A percentile compares a stretch with the other conserved stretches of the same genome.
These are phyloP conservation scores for Begonia peltatifolia DNA, from an alignment of 306 rosid species.

Conservation along the genomic window DNA sequence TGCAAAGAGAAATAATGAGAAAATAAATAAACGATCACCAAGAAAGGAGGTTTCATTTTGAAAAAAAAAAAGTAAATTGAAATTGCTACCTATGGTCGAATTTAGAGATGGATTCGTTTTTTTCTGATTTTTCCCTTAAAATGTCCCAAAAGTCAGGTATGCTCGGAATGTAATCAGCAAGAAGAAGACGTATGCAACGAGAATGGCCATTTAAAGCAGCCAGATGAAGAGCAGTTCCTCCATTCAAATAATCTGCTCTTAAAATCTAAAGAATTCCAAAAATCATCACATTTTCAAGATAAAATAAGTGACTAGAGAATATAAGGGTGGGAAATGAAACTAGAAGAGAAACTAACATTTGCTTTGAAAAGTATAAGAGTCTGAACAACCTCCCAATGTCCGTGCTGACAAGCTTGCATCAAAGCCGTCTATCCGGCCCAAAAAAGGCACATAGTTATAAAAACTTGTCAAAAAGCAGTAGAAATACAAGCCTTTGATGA, in stretches of 20 bases:
- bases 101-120: conserved; percentile 29
- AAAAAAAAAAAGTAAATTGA: conserved; percentile 7
- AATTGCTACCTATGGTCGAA: conserved; percentile 49
- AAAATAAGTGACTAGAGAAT: neutral
- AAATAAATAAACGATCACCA: conserved; percentile 8
- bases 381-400: conserved; percentile 98
- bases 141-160: conserved; percentile 45
- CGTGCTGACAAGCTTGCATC: conserved; percentile 99
- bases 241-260: conserved; percentile 82
- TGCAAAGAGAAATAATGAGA: conserved; percentile 18
- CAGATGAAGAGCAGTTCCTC: conserved; percentile 91
- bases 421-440: conserved; percentile 68
- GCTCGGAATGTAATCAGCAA: conserved; percentile 80
- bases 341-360: conserved; percentile 37
- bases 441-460: neutral
- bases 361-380: conserved; percentile 53
- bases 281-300: neutral
- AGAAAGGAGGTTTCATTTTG: conserved; percentile 3
- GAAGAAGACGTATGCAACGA: conserved; percentile 71
- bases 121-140: conserved; percentile 18
- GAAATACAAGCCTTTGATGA: too few relatives aligned
- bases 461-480: too few relatives aligned
- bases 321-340: neutral
- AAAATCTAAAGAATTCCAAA: conserved; percentile 44
- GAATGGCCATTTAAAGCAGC: conserved; percentile 96